Evolutionary conservation across 2,329 filamentous ascomycete species (phyloP), one percentile per base, ranked within the genome.

Genomic region (Claviceps africana): DNA sequence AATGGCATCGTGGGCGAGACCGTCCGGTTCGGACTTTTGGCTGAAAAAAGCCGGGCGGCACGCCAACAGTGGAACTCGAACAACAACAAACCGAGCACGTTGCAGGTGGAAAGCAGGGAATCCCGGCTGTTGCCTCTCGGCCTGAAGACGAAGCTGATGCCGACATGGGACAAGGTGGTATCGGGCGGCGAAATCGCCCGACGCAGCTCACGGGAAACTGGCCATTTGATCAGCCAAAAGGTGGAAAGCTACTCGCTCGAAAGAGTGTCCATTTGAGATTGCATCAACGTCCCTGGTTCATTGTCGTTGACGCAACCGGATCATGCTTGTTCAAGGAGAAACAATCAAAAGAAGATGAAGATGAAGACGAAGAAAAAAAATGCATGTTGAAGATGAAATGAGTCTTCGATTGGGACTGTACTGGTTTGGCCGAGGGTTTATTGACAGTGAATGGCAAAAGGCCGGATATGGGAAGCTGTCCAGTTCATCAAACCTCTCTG

Each of bases 161-260:
- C 79, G 22, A 72, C 73, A 43, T 68, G 62, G 55, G 68, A 73
- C 55, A 82, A 87, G 76, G 70, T 86, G 58, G 72, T 82, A 58
- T 73, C 77, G 47, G 82, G 81, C 52, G 87, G 88, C 19, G 85
- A 88, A 70, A 72, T 88, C 42, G 75, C 82, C 56, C 72, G 78
- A 64, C 79, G 87, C 59, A 88, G 76, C 59, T 74, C 72, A 59
- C 75, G 88, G 66, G 85, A 95, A 70, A 82, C 83, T 54, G 87
- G 86, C 19, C 81, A 86, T 67, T 69, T 94, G 65, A 80, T 85
- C 62, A 88, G 85, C 63, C 85, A 86, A 70, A 83, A 83, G 64
- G 84, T 90, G 56, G 86, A 85, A 52, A 81, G 83, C 58, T 95
- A 96, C 70, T 88, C 86, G 47, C 76, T 91, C 58, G 88, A 95